Conservation (phyloP, 176 grass and related monocot genomes). For the Zea mays region Zm-B73-REFERENCE-NAM-5.0 NC_050101.1:68380001-68380500, state of each 20-base stretch:
- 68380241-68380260: conserved; percentile 14
- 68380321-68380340: conserved; percentile 34
- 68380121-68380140: conserved; percentile 4
- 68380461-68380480: too few species aligned
- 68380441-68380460: too few species aligned
- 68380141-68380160: not conserved
- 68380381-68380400: too few species aligned
- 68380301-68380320: conserved; percentile 48
- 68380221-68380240: conserved; percentile 11
- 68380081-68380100: not conserved
- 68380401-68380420: too few species aligned
- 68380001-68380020: conserved; percentile 9
- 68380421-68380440: too few species aligned
- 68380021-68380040: not conserved
- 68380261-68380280: conserved; percentile 45
- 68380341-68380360: not conserved
- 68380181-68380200: not conserved
- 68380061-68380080: not conserved
- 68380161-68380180: not conserved
- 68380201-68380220: not conserved
- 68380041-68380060: not conserved
- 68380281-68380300: conserved; percentile 43
- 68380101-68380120: not conserved
- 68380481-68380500: too few species aligned
- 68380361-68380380: not conserved